Conservation (phyloP, 2,329 filamentous ascomycete genomes). For the Pleoardoris graminearum region DNA sequence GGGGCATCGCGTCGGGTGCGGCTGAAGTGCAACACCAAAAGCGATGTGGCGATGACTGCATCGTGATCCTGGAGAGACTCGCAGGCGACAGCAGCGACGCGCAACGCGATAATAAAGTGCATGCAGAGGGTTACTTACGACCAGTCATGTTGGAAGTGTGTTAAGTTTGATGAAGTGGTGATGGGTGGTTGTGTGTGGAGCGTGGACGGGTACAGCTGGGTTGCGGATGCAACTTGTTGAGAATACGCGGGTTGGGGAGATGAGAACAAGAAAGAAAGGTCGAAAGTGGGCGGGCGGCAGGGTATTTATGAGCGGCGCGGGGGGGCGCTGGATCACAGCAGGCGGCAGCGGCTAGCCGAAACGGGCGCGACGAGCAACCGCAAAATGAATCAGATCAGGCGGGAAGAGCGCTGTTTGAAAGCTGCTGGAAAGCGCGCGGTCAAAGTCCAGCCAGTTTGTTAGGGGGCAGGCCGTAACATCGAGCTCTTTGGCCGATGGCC, state of each 20-base stretch:
- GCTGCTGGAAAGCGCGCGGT: slow-evolving; percentile 19
- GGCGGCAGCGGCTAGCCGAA: slow-evolving; percentile 22
- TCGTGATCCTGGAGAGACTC: slow-evolving; percentile 13
- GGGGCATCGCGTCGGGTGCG: slow-evolving; percentile 27
- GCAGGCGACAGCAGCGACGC: slow-evolving; percentile 22
- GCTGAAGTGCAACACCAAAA: slow-evolving; percentile 33
- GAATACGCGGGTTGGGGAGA: slow-evolving; percentile 20
- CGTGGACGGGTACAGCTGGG: slow-evolving; percentile 12
- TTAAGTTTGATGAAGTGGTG: slow-evolving; percentile 28
- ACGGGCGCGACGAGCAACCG: slow-evolving; percentile 21
- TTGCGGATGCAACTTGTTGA: slow-evolving; percentile 13
- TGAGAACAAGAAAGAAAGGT: slow-evolving; percentile 17
- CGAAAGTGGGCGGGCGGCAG: slow-evolving; percentile 17
- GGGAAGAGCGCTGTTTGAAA: slow-evolving; percentile 23
- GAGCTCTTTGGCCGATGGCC: neutral
- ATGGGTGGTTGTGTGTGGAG: slow-evolving; percentile 22
- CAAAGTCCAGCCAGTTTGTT: neutral
- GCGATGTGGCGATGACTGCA: slow-evolving; percentile 13
- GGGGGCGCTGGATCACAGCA: slow-evolving; percentile 33
- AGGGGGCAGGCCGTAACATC: neutral
- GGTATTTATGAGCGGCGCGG: slow-evolving; percentile 28
- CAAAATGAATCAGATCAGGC: slow-evolving; percentile 21
- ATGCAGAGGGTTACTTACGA: slow-evolving; percentile 43
- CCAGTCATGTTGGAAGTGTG: slow-evolving; percentile 48
- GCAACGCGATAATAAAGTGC: slow-evolving; percentile 16